Evolutionary conservation across 164 flowering plant species (phyloP), one percentile per base, ranked within the genome.

Genomic region (Berberis vulgaris): DNA sequence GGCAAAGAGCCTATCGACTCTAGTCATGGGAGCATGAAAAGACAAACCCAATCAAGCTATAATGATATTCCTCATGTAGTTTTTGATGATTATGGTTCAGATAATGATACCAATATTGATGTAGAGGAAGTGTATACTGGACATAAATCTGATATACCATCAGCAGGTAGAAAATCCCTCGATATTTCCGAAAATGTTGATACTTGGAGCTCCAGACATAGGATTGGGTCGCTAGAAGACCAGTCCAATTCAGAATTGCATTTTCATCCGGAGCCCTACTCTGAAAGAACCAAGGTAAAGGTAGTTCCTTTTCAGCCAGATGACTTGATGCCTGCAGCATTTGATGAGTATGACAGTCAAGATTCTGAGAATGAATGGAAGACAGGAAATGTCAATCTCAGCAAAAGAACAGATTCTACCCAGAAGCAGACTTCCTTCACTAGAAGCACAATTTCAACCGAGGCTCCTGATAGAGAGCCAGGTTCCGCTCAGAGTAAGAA

Each of bases 41-140:
- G 26, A 26, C 26, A 26, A 26, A 26, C 26, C 26, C 74, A 75
- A 62, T 66, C 74, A 52, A 62, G 52, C 60, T 66, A 66, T n/a
- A 54, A 66, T 67, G 68, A 69, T 60, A 46, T 50, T 70, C 60
- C 71, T 71, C 26, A 70, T 60, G 79, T 59, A 41, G 73, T 69
- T 64, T 91, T 80, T 80, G 96, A 91, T 79, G 85, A 83, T 38
- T 81, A 65, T 69, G 83, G 69, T 59, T 80, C 88, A 49, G 89
- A 87, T 49, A 77, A 66, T 57, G 88, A 81, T 6, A 41, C 40
- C 26, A 26, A 26, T 73, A 68, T 77, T 67, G 76, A 69, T 64
- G 44, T 59, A 41, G 77, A 70, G 54, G 60, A 42, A 1, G 61
- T 59, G 47, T 63, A 68, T 65, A 69, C 65, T 65, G 67, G 52